Evolutionary conservation across 2,329 filamentous ascomycete genomes (phyloP).

Genomic region (Elsinoe ampelina): DNA sequence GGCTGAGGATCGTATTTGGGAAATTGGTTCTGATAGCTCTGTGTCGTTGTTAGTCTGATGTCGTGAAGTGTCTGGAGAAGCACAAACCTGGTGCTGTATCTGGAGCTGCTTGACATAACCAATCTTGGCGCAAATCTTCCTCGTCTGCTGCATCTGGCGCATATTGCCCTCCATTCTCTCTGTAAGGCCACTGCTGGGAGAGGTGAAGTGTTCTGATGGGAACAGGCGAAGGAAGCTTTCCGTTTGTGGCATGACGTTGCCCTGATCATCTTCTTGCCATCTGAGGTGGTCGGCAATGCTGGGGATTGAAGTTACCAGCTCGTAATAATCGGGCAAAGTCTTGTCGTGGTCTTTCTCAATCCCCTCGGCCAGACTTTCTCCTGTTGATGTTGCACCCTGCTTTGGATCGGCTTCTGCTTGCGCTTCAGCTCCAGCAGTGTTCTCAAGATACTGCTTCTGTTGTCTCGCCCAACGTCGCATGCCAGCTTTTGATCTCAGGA

Average conservation of each 20-base stretch:
- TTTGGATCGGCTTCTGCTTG: conserved; percentile 39
- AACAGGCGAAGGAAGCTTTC: conserved; percentile 77
- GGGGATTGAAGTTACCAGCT: conserved; percentile 74
- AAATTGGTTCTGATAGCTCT: conserved; percentile 97
- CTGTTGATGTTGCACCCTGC: conserved; percentile 40
- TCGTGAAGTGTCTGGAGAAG: not conserved
- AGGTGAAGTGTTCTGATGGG: conserved; percentile 62
- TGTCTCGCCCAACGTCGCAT: conserved; percentile 84
- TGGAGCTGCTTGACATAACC: conserved; percentile 99
- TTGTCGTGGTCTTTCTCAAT: conserved; percentile 82
- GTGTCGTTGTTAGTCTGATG: conserved; percentile 18
- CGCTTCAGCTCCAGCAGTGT: conserved; percentile 40
- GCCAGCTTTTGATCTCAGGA: conserved; percentile 72
- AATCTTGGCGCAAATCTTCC: conserved; percentile 93
- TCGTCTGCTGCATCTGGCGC: conserved; percentile 89
- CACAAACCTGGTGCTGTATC: conserved; percentile 77
- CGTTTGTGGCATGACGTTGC: conserved; percentile 76
- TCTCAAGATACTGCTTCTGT: conserved; percentile 47
- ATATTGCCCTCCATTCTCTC: conserved; percentile 85
- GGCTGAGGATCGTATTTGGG: conserved; percentile 89
- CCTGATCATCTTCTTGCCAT: conserved; percentile 85
- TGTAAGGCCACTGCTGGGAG: conserved; percentile 63
- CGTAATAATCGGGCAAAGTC: conserved; percentile 89
- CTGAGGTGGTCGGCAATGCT: conserved; percentile 68
- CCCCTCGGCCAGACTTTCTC: conserved; percentile 84